These are phyloP conservation scores for Polygonum maritimum DNA, from an alignment of 148 eudicot species.

Conservation along the genomic window DNA sequence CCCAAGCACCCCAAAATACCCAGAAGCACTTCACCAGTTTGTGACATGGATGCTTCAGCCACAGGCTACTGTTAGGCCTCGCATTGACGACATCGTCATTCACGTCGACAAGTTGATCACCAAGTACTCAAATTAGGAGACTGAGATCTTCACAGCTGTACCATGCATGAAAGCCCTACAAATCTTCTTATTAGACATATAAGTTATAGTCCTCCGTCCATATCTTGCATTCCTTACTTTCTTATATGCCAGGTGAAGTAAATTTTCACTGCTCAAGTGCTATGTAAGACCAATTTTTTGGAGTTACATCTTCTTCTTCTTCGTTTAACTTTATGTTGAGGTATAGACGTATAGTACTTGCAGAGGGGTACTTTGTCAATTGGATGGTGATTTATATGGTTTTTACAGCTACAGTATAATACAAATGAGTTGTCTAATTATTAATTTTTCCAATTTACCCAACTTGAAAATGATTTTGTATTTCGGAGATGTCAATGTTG, in stretches of 20 bases:
- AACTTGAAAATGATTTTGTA: too few species aligned
- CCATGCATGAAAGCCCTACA: background rate
- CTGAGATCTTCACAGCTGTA: conserved; percentile 4
- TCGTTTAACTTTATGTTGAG: background rate
- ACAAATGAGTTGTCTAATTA: background rate
- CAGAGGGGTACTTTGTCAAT: background rate
- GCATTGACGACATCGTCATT: conserved; percentile 78
- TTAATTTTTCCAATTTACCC: too few species aligned
- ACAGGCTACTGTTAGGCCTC: conserved; percentile 79
- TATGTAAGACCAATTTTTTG: conserved; percentile 1
- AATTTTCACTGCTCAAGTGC: background rate
- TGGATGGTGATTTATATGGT: conserved; percentile 1
- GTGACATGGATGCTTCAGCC: conserved; percentile 99
- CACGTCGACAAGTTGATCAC: conserved; percentile 89
- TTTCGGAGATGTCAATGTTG: too few species aligned
- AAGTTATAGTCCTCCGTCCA: background rate
- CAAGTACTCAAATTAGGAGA: conserved; percentile 52
- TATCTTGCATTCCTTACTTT: background rate
- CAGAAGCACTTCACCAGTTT: conserved; percentile 90
- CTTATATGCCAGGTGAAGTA: background rate
- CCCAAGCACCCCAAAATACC: conserved; percentile 63
- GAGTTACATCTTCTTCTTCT: background rate
- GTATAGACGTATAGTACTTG: conserved; percentile 5
- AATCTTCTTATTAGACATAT: conserved; percentile 1
- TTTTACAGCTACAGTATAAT: background rate